Conservation (phyloP, 1,284 basidiomycete genomes). For the Ganoderma sinense region DNA sequence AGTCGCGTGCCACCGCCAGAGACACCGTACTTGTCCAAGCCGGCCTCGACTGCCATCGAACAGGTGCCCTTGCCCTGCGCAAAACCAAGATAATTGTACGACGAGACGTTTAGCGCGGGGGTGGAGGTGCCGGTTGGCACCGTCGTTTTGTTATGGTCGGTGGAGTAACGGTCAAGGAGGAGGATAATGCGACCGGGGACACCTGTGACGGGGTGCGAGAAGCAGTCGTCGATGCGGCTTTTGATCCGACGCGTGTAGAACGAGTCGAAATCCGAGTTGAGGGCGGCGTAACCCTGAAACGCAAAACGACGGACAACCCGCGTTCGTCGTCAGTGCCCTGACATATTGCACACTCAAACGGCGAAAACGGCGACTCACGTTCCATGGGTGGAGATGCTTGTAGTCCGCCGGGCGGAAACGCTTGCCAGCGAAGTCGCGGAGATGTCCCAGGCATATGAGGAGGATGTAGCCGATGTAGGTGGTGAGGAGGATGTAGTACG, state of each 20-base stretch:
- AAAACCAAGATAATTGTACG: conserved; percentile 99
- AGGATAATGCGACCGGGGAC: conserved; percentile 95
- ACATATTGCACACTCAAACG: conserved; percentile 10
- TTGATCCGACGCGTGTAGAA: conserved; percentile 99
- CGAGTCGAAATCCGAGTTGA: conserved; percentile 99
- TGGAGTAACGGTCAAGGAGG: conserved; percentile 85
- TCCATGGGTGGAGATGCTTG: conserved; percentile 81
- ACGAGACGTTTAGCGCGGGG: conserved; percentile 95
- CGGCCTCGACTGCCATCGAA: conserved; percentile 90
- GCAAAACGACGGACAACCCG: conserved; percentile 17
- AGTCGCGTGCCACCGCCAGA: conserved; percentile 81
- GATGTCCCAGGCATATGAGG: conserved; percentile 89
- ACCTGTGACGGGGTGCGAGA: conserved; percentile 92
- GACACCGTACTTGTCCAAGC: conserved; percentile 82
- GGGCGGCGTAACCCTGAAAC: conserved; percentile 89
- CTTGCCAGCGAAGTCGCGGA: conserved; percentile 96
- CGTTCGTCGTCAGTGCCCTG: neutral
- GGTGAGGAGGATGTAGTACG: conserved; percentile 89
- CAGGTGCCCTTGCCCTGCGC: conserved; percentile 94
- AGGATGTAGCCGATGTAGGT: conserved; percentile 93
- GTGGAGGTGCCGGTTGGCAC: conserved; percentile 83
- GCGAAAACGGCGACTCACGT: conserved; percentile 62
- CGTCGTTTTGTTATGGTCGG: conserved; percentile 87
- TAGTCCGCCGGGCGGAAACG: conserved; percentile 78
- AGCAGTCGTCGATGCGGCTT: conserved; percentile 94